Percentiles rank a stretch among this genome's conserved stretches.
Evolutionary conservation across 2,329 filamentous ascomycete species (phyloP).

Genomic region (Talaromyces sp.): DNA sequence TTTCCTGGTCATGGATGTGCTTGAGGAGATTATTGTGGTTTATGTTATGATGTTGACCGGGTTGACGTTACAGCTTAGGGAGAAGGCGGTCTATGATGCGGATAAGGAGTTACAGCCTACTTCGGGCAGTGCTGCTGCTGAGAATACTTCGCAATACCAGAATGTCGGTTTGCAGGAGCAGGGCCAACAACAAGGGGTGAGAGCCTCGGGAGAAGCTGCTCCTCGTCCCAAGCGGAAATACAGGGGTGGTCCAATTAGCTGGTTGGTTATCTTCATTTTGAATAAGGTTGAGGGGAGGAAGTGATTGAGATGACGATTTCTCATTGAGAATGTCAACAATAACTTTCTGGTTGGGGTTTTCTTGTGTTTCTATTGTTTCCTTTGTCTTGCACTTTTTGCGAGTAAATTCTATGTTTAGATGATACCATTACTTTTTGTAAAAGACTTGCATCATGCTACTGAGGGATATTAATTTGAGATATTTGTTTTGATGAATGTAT

Average conservation of each 20-base stretch:
- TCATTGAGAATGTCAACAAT: too few species aligned
- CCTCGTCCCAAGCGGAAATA: not conserved
- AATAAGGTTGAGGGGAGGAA: slow-evolving; percentile 3
- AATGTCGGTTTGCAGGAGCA: not conserved
- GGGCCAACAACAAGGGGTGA: not conserved
- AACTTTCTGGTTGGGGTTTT: not conserved
- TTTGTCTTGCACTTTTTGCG: not conserved
- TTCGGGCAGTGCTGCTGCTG: not conserved
- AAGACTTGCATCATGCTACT: not conserved
- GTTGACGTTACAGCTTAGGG: slow-evolving; percentile 19
- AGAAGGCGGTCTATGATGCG: not conserved
- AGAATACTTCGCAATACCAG: not conserved
- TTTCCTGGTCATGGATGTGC: slow-evolving; percentile 29
- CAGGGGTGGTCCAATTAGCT: slow-evolving; percentile 8
- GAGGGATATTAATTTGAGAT: not conserved
- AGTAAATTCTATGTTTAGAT: not conserved
- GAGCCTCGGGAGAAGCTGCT: not conserved
- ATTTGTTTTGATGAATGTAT: not conserved
- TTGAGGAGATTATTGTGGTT: slow-evolving; percentile 32
- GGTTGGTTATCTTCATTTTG: slow-evolving; percentile 7
- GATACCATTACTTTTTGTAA: not conserved
- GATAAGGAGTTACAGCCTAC: not conserved
- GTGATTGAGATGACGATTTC: not conserved
- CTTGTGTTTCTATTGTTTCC: not conserved
- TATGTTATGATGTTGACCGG: slow-evolving; percentile 27